Base-by-base conservation (phyloP, 2,329 filamentous ascomycete species). In the Colletotrichum agaves region DNA sequence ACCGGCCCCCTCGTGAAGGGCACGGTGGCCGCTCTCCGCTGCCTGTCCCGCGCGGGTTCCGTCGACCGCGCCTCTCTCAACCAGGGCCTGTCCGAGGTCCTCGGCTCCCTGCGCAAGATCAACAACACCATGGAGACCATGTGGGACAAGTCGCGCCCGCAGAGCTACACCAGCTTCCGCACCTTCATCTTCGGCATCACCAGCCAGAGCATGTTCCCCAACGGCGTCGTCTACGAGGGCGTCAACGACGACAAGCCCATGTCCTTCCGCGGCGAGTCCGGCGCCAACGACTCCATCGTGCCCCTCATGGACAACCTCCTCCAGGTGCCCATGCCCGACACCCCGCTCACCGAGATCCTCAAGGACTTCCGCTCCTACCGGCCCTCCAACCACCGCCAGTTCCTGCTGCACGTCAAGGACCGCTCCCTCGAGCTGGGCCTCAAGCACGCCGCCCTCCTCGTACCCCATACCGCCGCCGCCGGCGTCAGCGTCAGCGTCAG, bases 121-220 rank as follows among this genome's bases (percentile, higher is more conserved):
- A 94, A 96, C 78, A 82, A 80, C 35, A 90, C 90, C 70, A 97
- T 97, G 93, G 93, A 96, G 77, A 87, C 83, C 23, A 98, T 98
- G 95, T 98, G 94, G 95, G 86, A 86, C 68, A 93, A 94, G 78
- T 96, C 92, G 63, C 92, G 92, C 73, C 94, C 94, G 2, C 85
- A 87, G 17, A 88, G 93, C 72, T 98, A 98, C 81, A 93, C 92
- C 67, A 91, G 88, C 72, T 98, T 97, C 87, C 91, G 94, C 44
- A 97, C 95, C 11, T 98, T 98, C 83, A 98, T 98, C 82, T 97
- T 97, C 76, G 95, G 95, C 73, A 97, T 98, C 79, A 97, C 93
- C 1, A 91, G 88, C 53, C 94, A 98, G 80, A 91, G 89, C 74
- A 97, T 98, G 94, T 98, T 98, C 79, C 94, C 94, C 8, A 84